These are phyloP conservation scores for Cutaneotrichosporon curvatum DNA, from an alignment of 1,284 basidiomycete genomes.

Conservation along the genomic window DNA sequence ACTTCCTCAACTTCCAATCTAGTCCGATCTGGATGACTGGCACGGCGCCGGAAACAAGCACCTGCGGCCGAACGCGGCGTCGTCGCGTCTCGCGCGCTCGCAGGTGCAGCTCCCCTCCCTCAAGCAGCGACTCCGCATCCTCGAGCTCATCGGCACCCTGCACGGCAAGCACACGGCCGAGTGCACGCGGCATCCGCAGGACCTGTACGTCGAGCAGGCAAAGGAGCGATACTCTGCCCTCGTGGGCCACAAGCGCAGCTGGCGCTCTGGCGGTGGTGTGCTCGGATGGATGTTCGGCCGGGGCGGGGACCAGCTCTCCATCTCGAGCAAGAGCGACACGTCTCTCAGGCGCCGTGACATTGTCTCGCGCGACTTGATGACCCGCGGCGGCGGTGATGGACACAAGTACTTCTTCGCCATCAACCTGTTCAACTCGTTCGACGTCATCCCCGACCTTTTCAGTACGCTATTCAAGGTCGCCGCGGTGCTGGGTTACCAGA, in stretches of 20 bases:
- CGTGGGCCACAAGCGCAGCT: slow-evolving; percentile 63
- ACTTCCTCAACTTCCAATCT: too few relatives aligned
- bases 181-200: slow-evolving; percentile 75
- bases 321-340: slow-evolving; percentile 44
- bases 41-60: slow-evolving; percentile 6
- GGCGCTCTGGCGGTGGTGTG: slow-evolving; percentile 54
- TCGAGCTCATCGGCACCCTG: slow-evolving; percentile 75
- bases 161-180: slow-evolving; percentile 83
- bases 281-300: slow-evolving; percentile 43
- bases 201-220: slow-evolving; percentile 73
- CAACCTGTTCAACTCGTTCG: slow-evolving; percentile 97
- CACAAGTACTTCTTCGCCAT: slow-evolving; percentile 99
- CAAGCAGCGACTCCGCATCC: slow-evolving; percentile 72
- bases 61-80: slow-evolving; percentile 10
- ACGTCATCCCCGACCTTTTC: slow-evolving; percentile 91
- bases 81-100: slow-evolving; percentile 27
- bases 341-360: slow-evolving; percentile 43
- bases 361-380: slow-evolving; percentile 46
- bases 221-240: slow-evolving; percentile 73
- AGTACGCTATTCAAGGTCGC: slow-evolving; percentile 88
- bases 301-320: not conserved
- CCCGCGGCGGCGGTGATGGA: slow-evolving; percentile 34
- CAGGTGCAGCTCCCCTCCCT: slow-evolving; percentile 54
- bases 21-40: slow-evolving; percentile 5
- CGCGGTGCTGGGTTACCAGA: slow-evolving; percentile 84